phyloP scores from a whole-genome alignment of 2,329 filamentous ascomycete genomes.

The Metarhizium robertsii region DNA sequence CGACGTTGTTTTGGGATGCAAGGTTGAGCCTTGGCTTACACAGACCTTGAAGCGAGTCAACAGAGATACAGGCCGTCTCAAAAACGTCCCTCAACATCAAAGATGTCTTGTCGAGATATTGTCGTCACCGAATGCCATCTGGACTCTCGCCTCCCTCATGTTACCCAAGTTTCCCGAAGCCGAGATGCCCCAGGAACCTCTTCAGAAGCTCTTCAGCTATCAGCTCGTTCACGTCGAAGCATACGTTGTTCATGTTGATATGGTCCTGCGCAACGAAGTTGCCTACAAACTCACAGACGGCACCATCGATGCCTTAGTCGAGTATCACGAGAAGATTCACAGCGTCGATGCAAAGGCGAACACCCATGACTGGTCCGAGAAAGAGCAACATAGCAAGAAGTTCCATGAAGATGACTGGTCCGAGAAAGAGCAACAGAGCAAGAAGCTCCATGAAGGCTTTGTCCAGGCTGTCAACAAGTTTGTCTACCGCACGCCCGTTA shows the following conservation, averaged over 20 bases:
- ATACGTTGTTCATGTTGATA: conserved; percentile 97
- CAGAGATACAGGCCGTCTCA: conserved; percentile 90
- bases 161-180: conserved; percentile 80
- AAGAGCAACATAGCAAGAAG: conserved; percentile 93
- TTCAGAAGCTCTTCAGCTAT: conserved; percentile 87
- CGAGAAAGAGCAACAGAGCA: too few species aligned
- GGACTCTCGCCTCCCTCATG: conserved; percentile 90
- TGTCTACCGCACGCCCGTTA: conserved; percentile 82
- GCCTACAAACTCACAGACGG: conserved; percentile 95
- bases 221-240: conserved; percentile 90
- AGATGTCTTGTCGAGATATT: conserved; percentile 92
- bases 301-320: conserved; percentile 84
- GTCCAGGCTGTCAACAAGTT: conserved; percentile 96
- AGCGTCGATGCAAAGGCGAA: conserved; percentile 81
- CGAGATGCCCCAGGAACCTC: conserved; percentile 72
- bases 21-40: conserved; percentile 94
- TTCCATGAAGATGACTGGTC: too few species aligned
- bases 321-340: conserved; percentile 94
- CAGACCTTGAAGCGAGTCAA: conserved; percentile 96
- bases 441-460: conserved; percentile 96
- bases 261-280: conserved; percentile 95
- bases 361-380: conserved; percentile 93
- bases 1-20: conserved; percentile 86
- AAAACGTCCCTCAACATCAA: conserved; percentile 92
- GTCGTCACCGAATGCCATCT: conserved; percentile 83